A percentile compares a stretch with the other conserved stretches of the same genome.
These are phyloP conservation scores for Lentinus brumalis DNA, from an alignment of 768 basidiomycete genomes.

Conservation along the genomic window DNA sequence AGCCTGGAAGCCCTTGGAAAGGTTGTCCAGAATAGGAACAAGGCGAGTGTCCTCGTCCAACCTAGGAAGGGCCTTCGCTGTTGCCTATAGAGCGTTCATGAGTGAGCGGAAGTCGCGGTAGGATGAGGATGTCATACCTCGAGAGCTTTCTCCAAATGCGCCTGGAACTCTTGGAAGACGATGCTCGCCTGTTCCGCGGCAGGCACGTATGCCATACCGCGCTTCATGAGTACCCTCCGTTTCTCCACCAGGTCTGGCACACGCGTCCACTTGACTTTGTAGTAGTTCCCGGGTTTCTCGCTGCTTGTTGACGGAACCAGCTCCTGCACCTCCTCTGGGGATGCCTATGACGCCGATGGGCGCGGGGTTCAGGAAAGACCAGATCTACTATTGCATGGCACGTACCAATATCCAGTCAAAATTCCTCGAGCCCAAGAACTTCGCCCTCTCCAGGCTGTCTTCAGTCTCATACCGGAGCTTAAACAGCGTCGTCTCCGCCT, in stretches of 20 bases:
- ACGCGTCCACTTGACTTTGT: conserved; percentile 95
- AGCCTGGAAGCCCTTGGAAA: conserved; percentile 91
- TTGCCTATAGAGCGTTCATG: conserved; percentile 50
- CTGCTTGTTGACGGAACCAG: background rate
- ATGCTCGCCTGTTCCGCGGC: conserved; percentile 77
- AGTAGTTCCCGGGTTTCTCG: conserved; percentile 56
- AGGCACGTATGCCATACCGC: conserved; percentile 90
- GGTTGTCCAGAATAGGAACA: conserved; percentile 84
- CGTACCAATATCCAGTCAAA: conserved; percentile 67
- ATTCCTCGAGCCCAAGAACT: conserved; percentile 65
- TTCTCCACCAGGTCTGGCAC: conserved; percentile 91
- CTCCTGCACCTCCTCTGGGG: conserved; percentile 11
- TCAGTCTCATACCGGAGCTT: conserved; percentile 76
- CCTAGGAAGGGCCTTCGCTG: conserved; percentile 83
- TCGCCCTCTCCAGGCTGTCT: conserved; percentile 52
- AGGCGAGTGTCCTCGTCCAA: conserved; percentile 94
- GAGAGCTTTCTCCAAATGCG: conserved; percentile 68
- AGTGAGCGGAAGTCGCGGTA: background rate
- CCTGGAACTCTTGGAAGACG: conserved; percentile 84
- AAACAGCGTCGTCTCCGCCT: conserved; percentile 87
- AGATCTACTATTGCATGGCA: conserved; percentile 16
- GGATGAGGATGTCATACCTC: conserved; percentile 51
- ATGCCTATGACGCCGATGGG: background rate
- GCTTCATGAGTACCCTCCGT: conserved; percentile 73
- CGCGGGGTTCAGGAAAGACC: background rate